Percentiles rank a stretch among this genome's conserved stretches.
phyloP scores from a whole-genome alignment of 208 protist species.

The Leishmania lainsoni region DNA sequence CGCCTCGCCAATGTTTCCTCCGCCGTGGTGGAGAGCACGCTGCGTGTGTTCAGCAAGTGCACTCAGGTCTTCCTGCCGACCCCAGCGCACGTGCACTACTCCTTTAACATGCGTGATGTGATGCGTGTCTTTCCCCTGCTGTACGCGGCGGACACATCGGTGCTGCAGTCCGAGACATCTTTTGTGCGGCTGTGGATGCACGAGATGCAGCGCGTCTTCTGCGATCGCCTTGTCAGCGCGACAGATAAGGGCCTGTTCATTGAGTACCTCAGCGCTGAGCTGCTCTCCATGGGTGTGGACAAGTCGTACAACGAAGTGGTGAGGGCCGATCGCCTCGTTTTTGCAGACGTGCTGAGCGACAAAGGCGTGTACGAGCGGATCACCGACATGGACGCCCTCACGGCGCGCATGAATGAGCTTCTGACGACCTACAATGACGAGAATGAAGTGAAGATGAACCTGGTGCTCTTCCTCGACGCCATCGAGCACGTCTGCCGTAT shows the following conservation, averaged over 20 bases:
- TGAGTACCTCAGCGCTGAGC: constrained; percentile 68
- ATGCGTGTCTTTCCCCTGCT: constrained; percentile 97
- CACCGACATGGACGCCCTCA: constrained; percentile 79
- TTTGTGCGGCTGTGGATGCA: constrained; percentile 95
- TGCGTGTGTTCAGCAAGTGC: constrained; percentile 94
- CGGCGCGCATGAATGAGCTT: constrained; percentile 77
- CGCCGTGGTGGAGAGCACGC: constrained; percentile 88
- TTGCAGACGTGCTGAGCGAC: constrained; percentile 91
- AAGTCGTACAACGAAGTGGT: constrained; percentile 65
- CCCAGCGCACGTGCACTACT: constrained; percentile 98
- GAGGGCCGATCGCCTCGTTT: constrained; percentile 90
- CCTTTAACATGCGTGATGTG: constrained; percentile 99
- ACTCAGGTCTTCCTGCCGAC: constrained; percentile 94
- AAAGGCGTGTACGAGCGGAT: constrained; percentile 92
- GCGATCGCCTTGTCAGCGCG: constrained; percentile 93
- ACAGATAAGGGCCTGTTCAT: constrained; percentile 88
- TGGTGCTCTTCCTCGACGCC: constrained; percentile 97
- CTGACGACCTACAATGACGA: constrained; percentile 94
- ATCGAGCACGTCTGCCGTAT: constrained; percentile 97
- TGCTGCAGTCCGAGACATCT: constrained; percentile 53
- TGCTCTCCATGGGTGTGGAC: constrained; percentile 62
- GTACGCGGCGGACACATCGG: constrained; percentile 78
- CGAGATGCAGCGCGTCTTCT: constrained; percentile 96
- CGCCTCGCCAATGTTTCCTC: constrained; percentile 54
- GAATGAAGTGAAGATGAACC: constrained; percentile 92